These are phyloP conservation scores for Neohortaea acidophila DNA, from an alignment of 495 filamentous ascomycete genomes.

Conservation along the genomic window DNA sequence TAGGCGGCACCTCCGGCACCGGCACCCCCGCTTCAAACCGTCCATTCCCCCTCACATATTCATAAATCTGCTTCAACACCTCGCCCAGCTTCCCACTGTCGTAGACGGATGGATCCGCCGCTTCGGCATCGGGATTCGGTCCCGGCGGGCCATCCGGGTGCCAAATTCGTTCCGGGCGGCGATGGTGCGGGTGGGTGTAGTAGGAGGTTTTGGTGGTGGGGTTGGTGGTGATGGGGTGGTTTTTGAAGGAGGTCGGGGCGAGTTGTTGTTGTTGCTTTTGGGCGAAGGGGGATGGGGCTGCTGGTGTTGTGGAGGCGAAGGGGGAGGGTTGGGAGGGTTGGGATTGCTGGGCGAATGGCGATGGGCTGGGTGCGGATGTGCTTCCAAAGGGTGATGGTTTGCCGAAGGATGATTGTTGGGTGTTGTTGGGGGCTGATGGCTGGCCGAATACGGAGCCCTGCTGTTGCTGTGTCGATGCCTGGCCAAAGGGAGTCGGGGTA, in stretches of 20 bases:
- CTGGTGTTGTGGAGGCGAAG: not conserved
- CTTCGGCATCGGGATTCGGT: slow-evolving; percentile 26
- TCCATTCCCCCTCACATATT: slow-evolving; percentile 43
- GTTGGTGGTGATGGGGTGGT: slow-evolving; percentile 38
- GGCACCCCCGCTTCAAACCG: slow-evolving; percentile 43
- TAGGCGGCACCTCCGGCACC: slow-evolving; percentile 60
- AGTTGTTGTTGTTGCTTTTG: not conserved
- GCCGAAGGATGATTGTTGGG: slow-evolving; percentile 7
- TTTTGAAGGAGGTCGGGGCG: slow-evolving; percentile 33
- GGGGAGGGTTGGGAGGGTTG: slow-evolving; percentile 1
- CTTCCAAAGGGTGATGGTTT: not conserved
- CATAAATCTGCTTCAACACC: slow-evolving; percentile 41
- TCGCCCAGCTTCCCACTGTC: slow-evolving; percentile 34
- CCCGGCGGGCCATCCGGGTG: slow-evolving; percentile 54
- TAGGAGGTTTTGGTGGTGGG: too few relatives aligned
- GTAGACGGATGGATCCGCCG: slow-evolving; percentile 37
- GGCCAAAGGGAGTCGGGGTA: slow-evolving; percentile 8
- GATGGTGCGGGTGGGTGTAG: slow-evolving; percentile 36
- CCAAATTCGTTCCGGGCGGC: slow-evolving; percentile 43
- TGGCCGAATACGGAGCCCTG: slow-evolving; percentile 13
- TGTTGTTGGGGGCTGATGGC: slow-evolving; percentile 4
- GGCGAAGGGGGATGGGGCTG: not conserved
- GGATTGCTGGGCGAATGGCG: slow-evolving; percentile 12
- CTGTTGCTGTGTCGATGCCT: slow-evolving; percentile 6
- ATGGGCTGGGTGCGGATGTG: not conserved